Conservation (phyloP, 495 filamentous ascomycete species). For the Talaromyces adpressus region DNA sequence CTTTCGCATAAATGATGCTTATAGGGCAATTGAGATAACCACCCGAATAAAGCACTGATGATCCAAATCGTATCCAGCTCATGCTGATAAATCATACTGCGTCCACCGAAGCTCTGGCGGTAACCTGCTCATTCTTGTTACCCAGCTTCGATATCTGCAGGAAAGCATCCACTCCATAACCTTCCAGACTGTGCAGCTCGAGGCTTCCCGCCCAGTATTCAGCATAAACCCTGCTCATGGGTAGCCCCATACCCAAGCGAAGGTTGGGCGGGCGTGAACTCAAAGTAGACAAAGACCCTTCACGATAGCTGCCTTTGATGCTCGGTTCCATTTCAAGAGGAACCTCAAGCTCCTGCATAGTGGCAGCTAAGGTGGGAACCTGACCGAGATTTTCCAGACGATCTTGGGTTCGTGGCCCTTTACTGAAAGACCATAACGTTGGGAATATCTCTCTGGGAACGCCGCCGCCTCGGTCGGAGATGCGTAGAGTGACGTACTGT, state of each 20-base stretch:
- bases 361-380: conserved; percentile 91
- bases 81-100: conserved; percentile 53
- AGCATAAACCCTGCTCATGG: conserved; percentile 90
- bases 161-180: conserved; percentile 97
- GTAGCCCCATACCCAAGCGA: conserved; percentile 86
- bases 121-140: conserved; percentile 97
- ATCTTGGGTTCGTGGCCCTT: conserved; percentile 67
- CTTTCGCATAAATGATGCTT: neutral
- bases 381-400: conserved; percentile 74
- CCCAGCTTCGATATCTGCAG: conserved; percentile 94
- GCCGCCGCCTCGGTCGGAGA: conserved; percentile 92
- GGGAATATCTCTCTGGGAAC: conserved; percentile 80
- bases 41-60: neutral
- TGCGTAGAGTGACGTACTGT: conserved; percentile 93
- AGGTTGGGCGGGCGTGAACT: conserved; percentile 80
- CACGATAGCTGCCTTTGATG: conserved; percentile 31
- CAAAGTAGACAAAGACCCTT: conserved; percentile 67
- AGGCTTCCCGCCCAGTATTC: conserved; percentile 97
- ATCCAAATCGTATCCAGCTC: neutral
- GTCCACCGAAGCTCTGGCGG: conserved; percentile 80
- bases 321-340: conserved; percentile 22
- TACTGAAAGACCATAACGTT: conserved; percentile 92
- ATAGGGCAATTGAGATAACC: neutral
- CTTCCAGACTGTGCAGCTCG: conserved; percentile 88
- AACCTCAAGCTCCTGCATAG: conserved; percentile 73